phyloP scores from a whole-genome alignment of 1,139 yeast species.

The Yarrowia galli region DNA sequence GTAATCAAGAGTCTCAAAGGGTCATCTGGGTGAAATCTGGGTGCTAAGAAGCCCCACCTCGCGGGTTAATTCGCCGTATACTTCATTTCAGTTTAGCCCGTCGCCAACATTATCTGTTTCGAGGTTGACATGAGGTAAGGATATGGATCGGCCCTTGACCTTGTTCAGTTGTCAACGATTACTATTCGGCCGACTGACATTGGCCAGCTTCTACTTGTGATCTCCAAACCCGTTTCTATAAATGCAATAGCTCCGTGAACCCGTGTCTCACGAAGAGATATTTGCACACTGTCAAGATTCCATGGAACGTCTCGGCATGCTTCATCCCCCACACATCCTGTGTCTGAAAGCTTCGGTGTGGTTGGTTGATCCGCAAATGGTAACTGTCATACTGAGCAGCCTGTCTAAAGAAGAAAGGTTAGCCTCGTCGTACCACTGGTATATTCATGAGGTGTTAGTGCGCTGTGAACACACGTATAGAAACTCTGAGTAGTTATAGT shows the following conservation, averaged over 20 bases:
- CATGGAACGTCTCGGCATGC: neutral
- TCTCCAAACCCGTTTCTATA: neutral
- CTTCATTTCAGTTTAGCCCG: neutral
- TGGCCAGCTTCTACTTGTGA: neutral
- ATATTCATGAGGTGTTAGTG: too few species aligned
- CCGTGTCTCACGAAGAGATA: neutral
- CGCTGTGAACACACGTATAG: too few species aligned
- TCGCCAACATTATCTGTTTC: conserved; percentile 1
- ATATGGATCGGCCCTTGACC: too few species aligned
- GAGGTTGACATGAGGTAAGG: too few species aligned
- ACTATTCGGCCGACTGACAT: neutral
- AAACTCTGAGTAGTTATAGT: too few species aligned
- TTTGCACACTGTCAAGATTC: neutral
- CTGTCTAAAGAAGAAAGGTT: too few species aligned
- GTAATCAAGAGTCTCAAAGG: neutral
- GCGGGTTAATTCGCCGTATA: too few species aligned
- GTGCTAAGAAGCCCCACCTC: neutral
- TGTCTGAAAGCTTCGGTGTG: neutral
- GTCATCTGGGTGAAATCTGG: neutral
- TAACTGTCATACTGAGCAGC: neutral
- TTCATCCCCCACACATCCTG: neutral
- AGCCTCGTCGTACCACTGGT: too few species aligned
- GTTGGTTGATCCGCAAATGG: neutral
- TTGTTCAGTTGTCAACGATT: too few species aligned
- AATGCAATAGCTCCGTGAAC: neutral